Base-by-base conservation (phyloP, 1,139 yeast genomes). In the Kurtzmaniella quercitrusa region DNA sequence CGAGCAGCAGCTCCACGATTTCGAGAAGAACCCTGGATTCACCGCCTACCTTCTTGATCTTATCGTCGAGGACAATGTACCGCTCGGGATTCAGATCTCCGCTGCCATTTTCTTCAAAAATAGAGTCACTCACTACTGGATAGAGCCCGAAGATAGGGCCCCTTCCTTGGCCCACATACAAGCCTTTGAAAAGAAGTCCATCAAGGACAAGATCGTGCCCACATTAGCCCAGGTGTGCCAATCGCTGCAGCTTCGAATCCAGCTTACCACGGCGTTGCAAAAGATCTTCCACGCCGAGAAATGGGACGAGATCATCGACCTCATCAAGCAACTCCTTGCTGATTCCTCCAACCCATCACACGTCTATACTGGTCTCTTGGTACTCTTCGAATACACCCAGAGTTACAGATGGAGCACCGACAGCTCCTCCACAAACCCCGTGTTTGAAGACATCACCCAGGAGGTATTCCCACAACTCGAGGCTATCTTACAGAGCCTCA, bases 21-120 rank as follows among this genome's bases (percentile, higher is more conserved):
- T 62, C 46, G 78, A 71, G 51, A 67, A 63, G 48, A 74, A 70
- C 47, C 73, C 79, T 1, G 85, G 86, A 1, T 81, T 81, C 62
- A 77, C 85, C 1, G 68, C 73, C 10, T 79, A 77, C 54, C 66
- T 81, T 45, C 66, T 83, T 33, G 81, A 76, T 41, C 66, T 82
- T 43, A 71, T 79, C 17, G 59, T 64, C 18, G 85, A 82, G 51
- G 59, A 61, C 2, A 59, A 68, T 2, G 65, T 77, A 15, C 69
- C 76, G 37, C 54, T 64, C 15, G 77, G 80, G 12, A 71, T 78
- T 45, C 77, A 83, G 53, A 65, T 79, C 41, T 75, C 86, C 14
- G 81, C 87, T 3, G 82, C 86, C 3, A 81, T 85, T 42, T 79
- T 80, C 55, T 79, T 83, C 65, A 85, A 84, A 58, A 84, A 83